Evolutionary conservation across 768 basidiomycete genomes (phyloP), one percentile per base, ranked within the genome.

Genomic region (Crucibulum laeve): DNA sequence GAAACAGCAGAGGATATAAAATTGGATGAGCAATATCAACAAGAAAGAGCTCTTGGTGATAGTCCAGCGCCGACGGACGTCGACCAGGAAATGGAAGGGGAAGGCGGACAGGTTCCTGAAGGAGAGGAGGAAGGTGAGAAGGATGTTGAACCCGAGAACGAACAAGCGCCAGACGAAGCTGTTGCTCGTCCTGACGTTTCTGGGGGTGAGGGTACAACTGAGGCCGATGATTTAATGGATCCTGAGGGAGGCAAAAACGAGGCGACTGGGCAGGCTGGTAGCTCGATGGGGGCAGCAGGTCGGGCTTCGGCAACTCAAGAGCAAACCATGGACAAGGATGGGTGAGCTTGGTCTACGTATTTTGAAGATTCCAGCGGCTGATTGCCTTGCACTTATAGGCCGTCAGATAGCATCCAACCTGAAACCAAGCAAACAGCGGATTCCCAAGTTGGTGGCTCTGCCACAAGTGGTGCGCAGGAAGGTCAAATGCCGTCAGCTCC

Each of bases 171-270:
- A 1, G 68, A 71, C 25, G 60, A 67, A 26, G 58, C 59, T 24
- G 52, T 68, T 13, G 68, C 71, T 38, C 63, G 54, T 23, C 74
- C 74, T 8, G 75, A 80, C 49, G 52, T 74, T 23, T 59, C 65
- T 18, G 52, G 62, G 22, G 76, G 73, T 21, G 70, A 72, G 36
- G 72, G 65, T 13, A 60, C 55, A 5, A 54, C 58, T 6, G 64
- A 68, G 22, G 45, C 64, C 0, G 55, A 58, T 33, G 67, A 70
- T 39, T 41, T 51, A 21, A 44, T 53, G 28, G 54, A 54, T 24
- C 49, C 54, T 17, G 61, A 65, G 22, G 48, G 50, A 24, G 61
- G 56, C 18, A 64, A 69, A 49, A 59, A 51, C 30, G 40, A 58
- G 26, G 57, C 58, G 4, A 59, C 53, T 11, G 66, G 60, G 30